These are phyloP conservation scores for Corylus heterophylla DNA, from an alignment of 306 rosid genomes.

Conservation along the genomic window DNA sequence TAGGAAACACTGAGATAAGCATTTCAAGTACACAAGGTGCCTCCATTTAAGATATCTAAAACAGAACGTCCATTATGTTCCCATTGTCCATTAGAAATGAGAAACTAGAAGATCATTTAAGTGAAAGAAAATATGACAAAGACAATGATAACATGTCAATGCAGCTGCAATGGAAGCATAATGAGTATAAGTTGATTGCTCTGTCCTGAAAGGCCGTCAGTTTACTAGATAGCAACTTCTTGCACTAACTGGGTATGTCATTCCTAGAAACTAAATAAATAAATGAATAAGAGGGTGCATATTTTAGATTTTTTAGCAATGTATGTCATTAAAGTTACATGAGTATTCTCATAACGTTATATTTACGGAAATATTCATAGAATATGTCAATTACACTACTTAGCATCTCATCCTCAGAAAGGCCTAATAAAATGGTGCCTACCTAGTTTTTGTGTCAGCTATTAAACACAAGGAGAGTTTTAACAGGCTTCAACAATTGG, in stretches of 20 bases:
- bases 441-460: neutral
- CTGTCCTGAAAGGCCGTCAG: too few relatives aligned
- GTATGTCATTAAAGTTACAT: neutral
- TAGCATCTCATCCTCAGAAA: neutral
- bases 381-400: neutral
- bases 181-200: too few relatives aligned
- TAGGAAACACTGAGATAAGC: neutral
- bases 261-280: neutral
- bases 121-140: neutral
- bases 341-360: neutral
- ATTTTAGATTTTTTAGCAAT: too few relatives aligned
- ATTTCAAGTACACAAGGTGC: neutral
- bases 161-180: neutral
- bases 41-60: neutral
- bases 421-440: neutral
- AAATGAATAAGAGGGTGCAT: neutral
- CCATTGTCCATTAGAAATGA: neutral
- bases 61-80: neutral
- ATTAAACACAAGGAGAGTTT: neutral
- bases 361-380: neutral
- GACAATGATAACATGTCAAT: neutral
- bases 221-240: neutral
- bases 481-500: neutral
- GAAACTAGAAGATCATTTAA: neutral
- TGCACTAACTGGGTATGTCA: too few relatives aligned